Evolutionary conservation across 805 yeast genomes (phyloP).

Genomic region (Kockiozyma suomiensis): DNA sequence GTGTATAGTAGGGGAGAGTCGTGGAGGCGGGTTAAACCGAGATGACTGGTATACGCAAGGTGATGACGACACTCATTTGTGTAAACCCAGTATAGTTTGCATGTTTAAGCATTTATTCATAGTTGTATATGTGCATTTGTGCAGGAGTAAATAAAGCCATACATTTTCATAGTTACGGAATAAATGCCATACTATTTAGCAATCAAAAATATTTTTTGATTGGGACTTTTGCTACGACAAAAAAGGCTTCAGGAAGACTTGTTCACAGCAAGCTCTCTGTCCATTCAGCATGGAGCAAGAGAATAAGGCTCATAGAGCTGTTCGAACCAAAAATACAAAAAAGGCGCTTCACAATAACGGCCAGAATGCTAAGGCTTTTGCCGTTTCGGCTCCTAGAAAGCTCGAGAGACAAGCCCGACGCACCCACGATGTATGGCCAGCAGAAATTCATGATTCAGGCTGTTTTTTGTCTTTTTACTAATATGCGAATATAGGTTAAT

Average conservation of each 20-base stretch:
- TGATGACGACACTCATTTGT: slow-evolving; percentile 24
- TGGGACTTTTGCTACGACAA: slow-evolving; percentile 10
- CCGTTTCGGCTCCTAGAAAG: slow-evolving; percentile 82
- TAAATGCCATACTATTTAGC: neutral
- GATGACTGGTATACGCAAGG: neutral
- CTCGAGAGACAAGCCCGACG: slow-evolving; percentile 82
- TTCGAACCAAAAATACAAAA: slow-evolving; percentile 24
- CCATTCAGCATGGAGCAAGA: slow-evolving; percentile 52
- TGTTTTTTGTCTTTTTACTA: neutral
- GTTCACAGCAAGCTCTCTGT: neutral
- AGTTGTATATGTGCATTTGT: slow-evolving; percentile 3
- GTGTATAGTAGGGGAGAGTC: neutral
- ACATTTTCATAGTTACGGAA: neutral
- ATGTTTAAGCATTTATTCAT: neutral
- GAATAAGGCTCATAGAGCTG: slow-evolving; percentile 80
- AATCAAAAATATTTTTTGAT: slow-evolving; percentile 8
- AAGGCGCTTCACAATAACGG: slow-evolving; percentile 68
- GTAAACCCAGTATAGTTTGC: too few species aligned
- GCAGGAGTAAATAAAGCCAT: neutral
- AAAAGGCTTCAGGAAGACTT: neutral
- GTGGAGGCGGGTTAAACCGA: neutral
- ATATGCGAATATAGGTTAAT: slow-evolving; percentile 44
- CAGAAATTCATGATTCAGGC: too few species aligned
- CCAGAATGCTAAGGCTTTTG: slow-evolving; percentile 75
- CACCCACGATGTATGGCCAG: slow-evolving; percentile 70